These are phyloP conservation scores for Hanseniaspora vineae DNA, from an alignment of 805 yeast genomes.

Conservation along the genomic window DNA sequence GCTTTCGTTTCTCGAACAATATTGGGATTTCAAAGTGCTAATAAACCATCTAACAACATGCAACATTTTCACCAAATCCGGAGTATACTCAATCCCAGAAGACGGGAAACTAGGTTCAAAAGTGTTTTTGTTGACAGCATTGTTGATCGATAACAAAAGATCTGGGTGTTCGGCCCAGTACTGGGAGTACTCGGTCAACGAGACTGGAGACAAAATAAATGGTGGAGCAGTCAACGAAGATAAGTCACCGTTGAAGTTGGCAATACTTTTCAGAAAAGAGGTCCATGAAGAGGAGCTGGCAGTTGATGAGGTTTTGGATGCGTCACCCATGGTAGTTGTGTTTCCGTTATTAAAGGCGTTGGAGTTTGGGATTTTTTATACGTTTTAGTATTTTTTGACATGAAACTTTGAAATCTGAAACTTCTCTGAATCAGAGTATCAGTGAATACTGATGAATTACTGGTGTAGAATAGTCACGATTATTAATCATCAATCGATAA, in stretches of 20 bases:
- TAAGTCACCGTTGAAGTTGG: constrained; percentile 86
- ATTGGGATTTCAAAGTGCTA: constrained; percentile 83
- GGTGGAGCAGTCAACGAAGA: constrained; percentile 96
- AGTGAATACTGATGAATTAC: too few species aligned
- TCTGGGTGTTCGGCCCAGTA: constrained; percentile 95
- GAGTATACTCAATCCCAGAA: constrained; percentile 28
- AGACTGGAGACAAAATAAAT: constrained; percentile 81
- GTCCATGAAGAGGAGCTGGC: constrained; percentile 51
- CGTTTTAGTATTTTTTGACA: too few species aligned
- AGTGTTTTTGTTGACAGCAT: constrained; percentile 31
- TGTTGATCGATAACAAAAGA: constrained; percentile 46
- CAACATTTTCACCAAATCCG: constrained; percentile 35
- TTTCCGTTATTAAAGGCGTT: not conserved
- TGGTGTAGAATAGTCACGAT: too few species aligned
- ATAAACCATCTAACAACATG: constrained; percentile 87
- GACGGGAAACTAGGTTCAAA: constrained; percentile 15
- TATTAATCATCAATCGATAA: too few species aligned
- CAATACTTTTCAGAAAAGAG: constrained; percentile 77
- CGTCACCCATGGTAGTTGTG: not conserved
- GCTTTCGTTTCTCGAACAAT: constrained; percentile 81
- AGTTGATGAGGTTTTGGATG: not conserved
- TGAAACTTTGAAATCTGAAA: too few species aligned
- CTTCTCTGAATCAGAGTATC: too few species aligned
- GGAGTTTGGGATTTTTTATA: not conserved
- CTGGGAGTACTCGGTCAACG: constrained; percentile 82